Evolutionary conservation across 2,329 filamentous ascomycete genomes (phyloP).

Genomic region (Sphaerostilbella broomeana): DNA sequence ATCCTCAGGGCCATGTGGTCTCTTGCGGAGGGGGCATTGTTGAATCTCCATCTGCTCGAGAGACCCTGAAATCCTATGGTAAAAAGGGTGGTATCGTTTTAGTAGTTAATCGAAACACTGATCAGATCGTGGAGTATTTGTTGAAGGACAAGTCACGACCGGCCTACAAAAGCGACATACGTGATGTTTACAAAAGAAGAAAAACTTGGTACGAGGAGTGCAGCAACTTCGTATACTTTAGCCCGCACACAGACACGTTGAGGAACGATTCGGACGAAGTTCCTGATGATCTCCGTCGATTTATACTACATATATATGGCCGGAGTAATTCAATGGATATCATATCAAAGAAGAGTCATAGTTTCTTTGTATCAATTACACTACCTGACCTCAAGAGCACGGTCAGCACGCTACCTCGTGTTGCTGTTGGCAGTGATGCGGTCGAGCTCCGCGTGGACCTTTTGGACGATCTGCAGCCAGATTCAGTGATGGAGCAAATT

Average conservation of each 20-base stretch:
- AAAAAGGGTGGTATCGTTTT: constrained; percentile 76
- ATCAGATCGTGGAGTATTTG: constrained; percentile 82
- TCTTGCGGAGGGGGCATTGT: constrained; percentile 93
- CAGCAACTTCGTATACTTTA: constrained; percentile 92
- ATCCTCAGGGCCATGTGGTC: constrained; percentile 71
- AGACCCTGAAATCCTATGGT: constrained; percentile 67
- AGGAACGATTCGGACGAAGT: constrained; percentile 20
- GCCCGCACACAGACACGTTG: constrained; percentile 48
- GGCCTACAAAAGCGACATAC: constrained; percentile 88
- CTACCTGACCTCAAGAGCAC: constrained; percentile 64
- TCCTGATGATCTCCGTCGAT: constrained; percentile 30
- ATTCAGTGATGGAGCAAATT: constrained; percentile 77
- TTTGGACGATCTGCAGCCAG: constrained; percentile 65
- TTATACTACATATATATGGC: constrained; percentile 34
- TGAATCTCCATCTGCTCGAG: constrained; percentile 72
- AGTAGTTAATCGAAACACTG: constrained; percentile 79
- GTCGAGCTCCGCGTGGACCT: constrained; percentile 93
- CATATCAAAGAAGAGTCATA: constrained; percentile 53
- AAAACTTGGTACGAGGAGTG: constrained; percentile 88
- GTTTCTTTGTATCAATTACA: constrained; percentile 91
- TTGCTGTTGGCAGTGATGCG: constrained; percentile 81
- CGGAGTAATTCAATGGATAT: constrained; percentile 40
- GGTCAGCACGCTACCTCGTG: constrained; percentile 58
- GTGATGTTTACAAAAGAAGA: constrained; percentile 80
- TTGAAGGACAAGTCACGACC: constrained; percentile 83